Evolutionary conservation across 768 basidiomycete genomes (phyloP), one percentile per base, ranked within the genome.

Genomic region (Pleurotus giganteus): DNA sequence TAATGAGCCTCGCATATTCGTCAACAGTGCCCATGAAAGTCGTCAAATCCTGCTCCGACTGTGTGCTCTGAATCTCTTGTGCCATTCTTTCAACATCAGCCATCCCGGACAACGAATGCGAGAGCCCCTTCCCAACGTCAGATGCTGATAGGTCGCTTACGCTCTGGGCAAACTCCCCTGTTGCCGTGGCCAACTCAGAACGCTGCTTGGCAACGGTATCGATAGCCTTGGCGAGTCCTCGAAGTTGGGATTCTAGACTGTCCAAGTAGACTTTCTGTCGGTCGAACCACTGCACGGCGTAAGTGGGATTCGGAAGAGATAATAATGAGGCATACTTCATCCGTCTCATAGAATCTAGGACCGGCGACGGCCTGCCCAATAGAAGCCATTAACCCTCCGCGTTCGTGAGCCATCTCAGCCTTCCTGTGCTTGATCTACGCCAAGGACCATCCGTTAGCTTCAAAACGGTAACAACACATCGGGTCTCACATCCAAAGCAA

Each of bases 1-100:
- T 85, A 58, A 96, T 90, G 50, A 98, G 76, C 49, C 96, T 79
- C n/a, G 93, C 83, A 66, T 98, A 98, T 69, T 97, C 94, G 64
- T 98, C 96, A 44, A 84, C 91, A 45, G 91, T 90, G 49, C 83
- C 85, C 79, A 94, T 77, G 26, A 98, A 66, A 0, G 89, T 88
- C 27, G 84, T 74, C 62, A 94, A 80, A 65, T 99, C 96, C 57
- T 89, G 86, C 59, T 88, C 86, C 0, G 90, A 81, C 65, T 95
- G 92, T 9, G 77, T 73, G 50, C 76, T 84, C 62, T 91, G 86
- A 4, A 87, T 58, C 45, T 93, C 90, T 60, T 89, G 86, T 11
- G 85, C 84, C 57, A 82, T 86, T 21, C 77, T 76, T 60, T 92
- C 83, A 4, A 97, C 81, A 5, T 88, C 86, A 0, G 88, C 87